Evolutionary conservation across 192 early-diverging fungal genomes (phyloP).

Genomic region (Linnemannia exigua): DNA sequence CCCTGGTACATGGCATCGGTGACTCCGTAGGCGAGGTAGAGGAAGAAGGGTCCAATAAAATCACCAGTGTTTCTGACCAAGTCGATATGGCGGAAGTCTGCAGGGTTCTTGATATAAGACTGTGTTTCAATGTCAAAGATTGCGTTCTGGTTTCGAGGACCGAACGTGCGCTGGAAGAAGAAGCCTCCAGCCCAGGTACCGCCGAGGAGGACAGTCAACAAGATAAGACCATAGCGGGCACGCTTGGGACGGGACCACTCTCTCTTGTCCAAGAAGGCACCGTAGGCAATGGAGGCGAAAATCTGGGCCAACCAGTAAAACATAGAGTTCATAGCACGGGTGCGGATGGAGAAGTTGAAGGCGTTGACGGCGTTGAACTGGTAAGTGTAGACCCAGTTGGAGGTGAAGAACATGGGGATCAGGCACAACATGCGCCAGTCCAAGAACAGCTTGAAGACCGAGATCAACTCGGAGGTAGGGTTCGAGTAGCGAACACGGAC

Average conservation of each 20-base stretch:
- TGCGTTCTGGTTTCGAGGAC: slow-evolving; percentile 14
- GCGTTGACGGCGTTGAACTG: slow-evolving; percentile 71
- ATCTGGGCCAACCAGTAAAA: slow-evolving; percentile 87
- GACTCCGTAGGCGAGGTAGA: slow-evolving; percentile 83
- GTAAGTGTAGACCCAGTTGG: slow-evolving; percentile 87
- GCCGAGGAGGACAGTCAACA: slow-evolving; percentile 62
- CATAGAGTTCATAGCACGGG: slow-evolving; percentile 78
- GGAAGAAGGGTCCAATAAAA: slow-evolving; percentile 72
- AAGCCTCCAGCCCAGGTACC: slow-evolving; percentile 75
- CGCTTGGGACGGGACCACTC: slow-evolving; percentile 70
- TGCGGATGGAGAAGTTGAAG: slow-evolving; percentile 71
- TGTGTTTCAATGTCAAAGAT: not conserved
- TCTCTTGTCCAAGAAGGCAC: slow-evolving; percentile 72
- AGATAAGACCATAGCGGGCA: slow-evolving; percentile 71
- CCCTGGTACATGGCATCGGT: slow-evolving; percentile 89
- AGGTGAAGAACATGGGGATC: slow-evolving; percentile 76
- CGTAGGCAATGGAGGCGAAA: slow-evolving; percentile 71
- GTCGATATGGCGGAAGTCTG: slow-evolving; percentile 46
- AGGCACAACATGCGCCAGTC: slow-evolving; percentile 78
- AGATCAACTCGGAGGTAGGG: slow-evolving; percentile 64
- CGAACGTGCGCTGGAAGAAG: slow-evolving; percentile 69
- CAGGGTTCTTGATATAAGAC: slow-evolving; percentile 24
- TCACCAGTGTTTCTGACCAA: slow-evolving; percentile 30
- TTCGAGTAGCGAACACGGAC: slow-evolving; percentile 76
- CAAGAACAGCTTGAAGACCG: slow-evolving; percentile 69